Evolutionary conservation across 495 filamentous ascomycete genomes (phyloP), one percentile per base, ranked within the genome.

Genomic region (Pyrenopolyporus hunteri): DNA sequence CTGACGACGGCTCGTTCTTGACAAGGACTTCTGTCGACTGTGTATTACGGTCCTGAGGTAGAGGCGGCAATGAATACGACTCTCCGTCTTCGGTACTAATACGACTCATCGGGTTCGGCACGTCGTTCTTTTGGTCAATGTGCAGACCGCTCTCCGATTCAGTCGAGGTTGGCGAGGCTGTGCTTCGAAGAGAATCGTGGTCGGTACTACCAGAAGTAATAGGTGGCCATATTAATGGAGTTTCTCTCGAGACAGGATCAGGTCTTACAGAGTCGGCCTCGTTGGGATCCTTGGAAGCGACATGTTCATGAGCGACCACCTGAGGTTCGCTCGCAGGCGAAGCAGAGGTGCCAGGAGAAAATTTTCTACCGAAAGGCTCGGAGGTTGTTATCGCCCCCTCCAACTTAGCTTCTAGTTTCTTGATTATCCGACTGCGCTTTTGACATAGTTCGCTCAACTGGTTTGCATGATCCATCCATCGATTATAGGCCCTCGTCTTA

Each of bases 1-100:
- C 79, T 6, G 79, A 80, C 35, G 73, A 75, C 10, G 73, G 74
- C 26, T 80, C 78, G 16, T 61, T 14, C 48, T 81, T 80, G 25
- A 80, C 65, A 2, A 10, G 44, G 17, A 75, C 58, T 10, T 26
- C 35, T 2, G 46, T 8, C 9, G 33, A 35, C 11, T 31, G 22
- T 4, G 1, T 11, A 5, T 46, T 35, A 10, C 10, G 33, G 6
- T 44, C 35, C 6, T 59, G 63, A 20, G 74, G 49, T 0, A 68
- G 47, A 2, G 75, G 74, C 13, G 77, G 71, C 9, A 73, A 52
- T 37, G 59, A 28, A 50, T 45, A 13, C 9, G 16, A 46, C 2
- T 42, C 50, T 9, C 37, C 46, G 11, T 59, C 52, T 46, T 50
- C 37, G 16, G 57, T 46, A 13, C 20, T 44, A 2, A 25, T 8